Evolutionary conservation across 495 filamentous ascomycete species (phyloP).

Genomic region (Aspergillus sparsus): DNA sequence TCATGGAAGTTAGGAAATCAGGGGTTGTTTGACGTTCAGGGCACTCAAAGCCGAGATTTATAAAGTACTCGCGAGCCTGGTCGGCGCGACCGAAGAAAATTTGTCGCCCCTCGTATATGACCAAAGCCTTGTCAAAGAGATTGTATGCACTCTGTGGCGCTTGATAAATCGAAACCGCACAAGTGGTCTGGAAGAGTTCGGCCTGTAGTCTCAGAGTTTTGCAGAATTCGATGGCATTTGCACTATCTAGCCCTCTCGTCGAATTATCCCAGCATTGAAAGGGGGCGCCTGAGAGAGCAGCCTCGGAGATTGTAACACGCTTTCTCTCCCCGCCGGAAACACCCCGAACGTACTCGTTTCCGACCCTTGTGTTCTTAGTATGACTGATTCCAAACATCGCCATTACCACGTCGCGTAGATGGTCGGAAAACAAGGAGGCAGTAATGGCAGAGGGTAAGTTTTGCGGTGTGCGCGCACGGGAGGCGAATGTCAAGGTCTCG

Average conservation of each 20-base stretch:
- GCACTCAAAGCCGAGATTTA: constrained; percentile 55
- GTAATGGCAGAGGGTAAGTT: constrained; percentile 44
- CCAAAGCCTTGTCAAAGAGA: constrained; percentile 56
- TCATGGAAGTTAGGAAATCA: constrained; percentile 70
- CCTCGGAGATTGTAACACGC: constrained; percentile 37
- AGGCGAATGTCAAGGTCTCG: constrained; percentile 60
- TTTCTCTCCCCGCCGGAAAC: constrained; percentile 53
- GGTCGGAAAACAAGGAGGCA: constrained; percentile 42
- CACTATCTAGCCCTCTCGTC: constrained; percentile 77
- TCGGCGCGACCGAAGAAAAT: constrained; percentile 60
- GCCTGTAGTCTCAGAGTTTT: constrained; percentile 68
- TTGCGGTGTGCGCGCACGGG: constrained; percentile 44
- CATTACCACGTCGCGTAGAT: constrained; percentile 56
- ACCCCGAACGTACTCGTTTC: constrained; percentile 76
- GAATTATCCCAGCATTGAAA: constrained; percentile 81
- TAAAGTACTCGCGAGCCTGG: constrained; percentile 58
- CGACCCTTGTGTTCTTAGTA: constrained; percentile 48
- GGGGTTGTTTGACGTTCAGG: constrained; percentile 57
- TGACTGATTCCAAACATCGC: constrained; percentile 56
- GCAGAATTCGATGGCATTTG: constrained; percentile 69
- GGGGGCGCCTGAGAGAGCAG: constrained; percentile 62
- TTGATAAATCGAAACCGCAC: constrained; percentile 76
- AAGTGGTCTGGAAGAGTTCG: constrained; percentile 65
- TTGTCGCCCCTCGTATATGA: constrained; percentile 61
- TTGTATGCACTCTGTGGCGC: constrained; percentile 78